Base-by-base conservation (phyloP, 345 rosid species). In the Carallia brachiata region DNA sequence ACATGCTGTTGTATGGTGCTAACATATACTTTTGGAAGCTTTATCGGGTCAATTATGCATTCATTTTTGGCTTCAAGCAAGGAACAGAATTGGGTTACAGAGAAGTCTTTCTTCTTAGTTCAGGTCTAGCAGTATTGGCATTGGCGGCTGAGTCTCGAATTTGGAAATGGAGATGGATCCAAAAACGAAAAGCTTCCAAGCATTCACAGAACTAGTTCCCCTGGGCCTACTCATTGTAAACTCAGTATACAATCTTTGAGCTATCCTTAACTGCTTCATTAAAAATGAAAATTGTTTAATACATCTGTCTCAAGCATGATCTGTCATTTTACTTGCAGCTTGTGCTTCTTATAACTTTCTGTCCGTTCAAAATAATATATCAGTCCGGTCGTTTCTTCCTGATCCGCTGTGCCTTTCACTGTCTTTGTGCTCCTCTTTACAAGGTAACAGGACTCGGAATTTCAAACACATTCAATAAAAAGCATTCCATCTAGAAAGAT, bases 141-240 rank as follows among this genome's bases (percentile, higher is more conserved):
- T 76, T 92, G 5, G 84, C 68, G 18, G 81, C 86, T 36, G 84
- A 31, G 78, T 90, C 44, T 87, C 89, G 0, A 85, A 92, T 79
- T 81, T 92, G 54, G 94, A 92, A 70, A 86, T 92, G 98, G 92
- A 92, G 56, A 90, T 92, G 84, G 94, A 92, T 66, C 86, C 87
- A 4, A 77, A 78, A 70, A 90, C 94, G n/a, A 61, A 78, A 68
- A 77, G 81, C 66, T 92, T 80, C 53, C 27, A 67, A 76, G 84
- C 89, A 56, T 9, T 88, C 7, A 90, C 92, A 5, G 98, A 92
- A 75, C 77, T 92, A 2, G 80, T 88, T 56, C 96, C 98, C 34
- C 50, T 92, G 40, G 77, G 53, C 72, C 79, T 92, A 65, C 82
- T 92, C 66, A 19, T 74, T 8, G 98, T 92, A 80, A 78, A 62